Conservation (phyloP, 768 basidiomycete species). For the Chalciporus sphaerocephalus region DNA sequence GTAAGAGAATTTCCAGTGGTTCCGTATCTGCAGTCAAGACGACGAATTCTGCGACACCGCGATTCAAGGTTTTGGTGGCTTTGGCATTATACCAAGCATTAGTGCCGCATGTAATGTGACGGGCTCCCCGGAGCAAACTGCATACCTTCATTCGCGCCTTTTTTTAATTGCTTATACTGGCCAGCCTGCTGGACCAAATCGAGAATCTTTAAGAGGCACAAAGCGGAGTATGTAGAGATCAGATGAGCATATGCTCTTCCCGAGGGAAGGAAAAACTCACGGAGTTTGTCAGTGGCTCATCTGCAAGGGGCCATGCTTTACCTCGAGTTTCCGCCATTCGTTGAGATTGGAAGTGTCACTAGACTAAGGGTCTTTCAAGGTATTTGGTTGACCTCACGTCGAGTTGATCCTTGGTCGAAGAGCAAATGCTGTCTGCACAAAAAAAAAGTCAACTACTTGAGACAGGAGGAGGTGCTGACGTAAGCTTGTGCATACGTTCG, state of each 20-base stretch:
- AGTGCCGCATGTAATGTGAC: slow-evolving; percentile 3
- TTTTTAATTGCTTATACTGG: slow-evolving; percentile 98
- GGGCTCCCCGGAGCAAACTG: background rate
- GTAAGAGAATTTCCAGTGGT: slow-evolving; percentile 94
- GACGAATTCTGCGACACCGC: slow-evolving; percentile 97
- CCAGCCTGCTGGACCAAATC: slow-evolving; percentile 93
- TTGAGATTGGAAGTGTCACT: slow-evolving; percentile 3
- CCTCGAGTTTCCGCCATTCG: slow-evolving; percentile 63
- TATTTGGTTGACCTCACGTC: slow-evolving; percentile 66
- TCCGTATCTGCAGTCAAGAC: slow-evolving; percentile 95
- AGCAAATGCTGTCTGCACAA: background rate
- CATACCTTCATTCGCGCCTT: slow-evolving; percentile 96
- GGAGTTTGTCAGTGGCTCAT: slow-evolving; percentile 84
- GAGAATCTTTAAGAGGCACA: slow-evolving; percentile 59
- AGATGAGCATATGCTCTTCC: background rate
- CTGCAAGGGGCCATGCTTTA: slow-evolving; percentile 88
- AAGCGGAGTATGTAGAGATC: background rate
- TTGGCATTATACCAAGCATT: slow-evolving; percentile 4
- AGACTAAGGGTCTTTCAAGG: background rate
- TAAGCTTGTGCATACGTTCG: slow-evolving; percentile 5
- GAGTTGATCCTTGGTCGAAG: slow-evolving; percentile 80
- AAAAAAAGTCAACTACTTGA: background rate
- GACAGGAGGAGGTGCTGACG: slow-evolving; percentile 5
- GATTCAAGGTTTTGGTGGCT: slow-evolving; percentile 98
- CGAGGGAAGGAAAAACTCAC: slow-evolving; percentile 41